A percentile compares a stretch with the other conserved stretches of the same genome.
Conservation (phyloP, 139 green algal genomes). For the Chlorella sp. region DNA sequence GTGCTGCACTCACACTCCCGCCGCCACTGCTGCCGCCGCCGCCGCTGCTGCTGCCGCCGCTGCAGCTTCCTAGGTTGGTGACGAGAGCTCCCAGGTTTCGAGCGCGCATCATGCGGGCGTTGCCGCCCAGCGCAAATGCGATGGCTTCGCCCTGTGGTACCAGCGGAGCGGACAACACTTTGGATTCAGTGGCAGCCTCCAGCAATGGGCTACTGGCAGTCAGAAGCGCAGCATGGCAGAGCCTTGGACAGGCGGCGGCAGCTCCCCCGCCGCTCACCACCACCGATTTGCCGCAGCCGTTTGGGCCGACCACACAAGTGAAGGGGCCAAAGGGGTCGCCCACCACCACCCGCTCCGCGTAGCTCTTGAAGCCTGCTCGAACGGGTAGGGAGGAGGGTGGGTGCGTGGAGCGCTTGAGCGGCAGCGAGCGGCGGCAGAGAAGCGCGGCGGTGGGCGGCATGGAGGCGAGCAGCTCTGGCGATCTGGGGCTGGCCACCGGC, state of each 20-base stretch:
- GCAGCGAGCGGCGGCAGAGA: not conserved
- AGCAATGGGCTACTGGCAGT: too few species aligned
- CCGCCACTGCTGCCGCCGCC: not conserved
- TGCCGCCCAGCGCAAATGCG: constrained; percentile 76
- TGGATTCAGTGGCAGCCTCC: too few species aligned
- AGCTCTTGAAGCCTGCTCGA: constrained; percentile 39
- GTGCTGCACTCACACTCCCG: too few species aligned
- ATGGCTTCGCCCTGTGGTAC: constrained; percentile 68
- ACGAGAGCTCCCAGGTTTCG: constrained; percentile 55
- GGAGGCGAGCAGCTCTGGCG: not conserved
- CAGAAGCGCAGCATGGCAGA: too few species aligned
- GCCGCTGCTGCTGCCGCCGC: not conserved
- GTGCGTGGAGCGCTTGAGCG: too few species aligned
- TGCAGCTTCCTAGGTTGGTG: constrained; percentile 37
- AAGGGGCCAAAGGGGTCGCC: constrained; percentile 52
- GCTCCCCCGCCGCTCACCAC: constrained; percentile 46
- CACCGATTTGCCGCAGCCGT: constrained; percentile 75
- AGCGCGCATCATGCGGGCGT: constrained; percentile 64
- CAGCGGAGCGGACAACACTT: too few species aligned
- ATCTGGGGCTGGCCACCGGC: not conserved
- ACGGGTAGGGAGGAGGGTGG: not conserved
- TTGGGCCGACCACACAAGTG: constrained; percentile 69
- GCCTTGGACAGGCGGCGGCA: too few species aligned
- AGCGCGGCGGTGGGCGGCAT: not conserved
- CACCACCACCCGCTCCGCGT: not conserved